Evolutionary conservation across 1,284 basidiomycete genomes (phyloP).

Genomic region (Cutaneotrichosporon spelunceum): DNA sequence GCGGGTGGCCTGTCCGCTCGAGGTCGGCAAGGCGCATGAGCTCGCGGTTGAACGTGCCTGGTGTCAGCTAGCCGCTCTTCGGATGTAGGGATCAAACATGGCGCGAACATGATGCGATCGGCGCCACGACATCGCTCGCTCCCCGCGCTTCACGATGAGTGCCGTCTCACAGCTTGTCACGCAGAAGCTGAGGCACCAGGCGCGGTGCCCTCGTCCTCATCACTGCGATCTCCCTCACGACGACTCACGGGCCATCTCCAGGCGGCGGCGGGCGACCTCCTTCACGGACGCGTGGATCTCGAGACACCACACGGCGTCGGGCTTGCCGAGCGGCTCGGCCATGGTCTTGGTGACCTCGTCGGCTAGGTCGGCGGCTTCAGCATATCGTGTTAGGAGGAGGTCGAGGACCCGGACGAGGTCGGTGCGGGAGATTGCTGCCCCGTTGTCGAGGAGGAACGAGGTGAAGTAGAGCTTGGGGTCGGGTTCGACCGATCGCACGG

Average conservation of each 20-base stretch:
- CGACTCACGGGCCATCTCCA: slow-evolving; percentile 1
- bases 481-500: background rate
- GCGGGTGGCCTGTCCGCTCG: background rate
- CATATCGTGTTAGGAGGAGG: background rate
- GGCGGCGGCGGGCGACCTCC: background rate
- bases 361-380: background rate
- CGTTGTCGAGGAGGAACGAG: background rate
- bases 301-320: background rate
- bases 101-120: background rate
- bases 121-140: too few species aligned
- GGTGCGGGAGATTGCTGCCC: background rate
- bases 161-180: background rate
- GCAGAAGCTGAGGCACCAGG: background rate
- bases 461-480: background rate
- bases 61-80: too few species aligned
- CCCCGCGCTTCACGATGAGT: too few species aligned
- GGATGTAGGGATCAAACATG: too few species aligned
- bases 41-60: slow-evolving; percentile 1
- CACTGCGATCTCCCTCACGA: background rate
- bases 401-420: background rate
- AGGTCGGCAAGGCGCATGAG: slow-evolving; percentile 4
- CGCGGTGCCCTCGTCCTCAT: background rate
- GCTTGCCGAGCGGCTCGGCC: slow-evolving; percentile 1
- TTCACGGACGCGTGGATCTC: background rate
- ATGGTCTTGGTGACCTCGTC: background rate